Evolutionary conservation across 2,329 filamentous ascomycete genomes (phyloP).

Genomic region (Colletotrichum cereale): DNA sequence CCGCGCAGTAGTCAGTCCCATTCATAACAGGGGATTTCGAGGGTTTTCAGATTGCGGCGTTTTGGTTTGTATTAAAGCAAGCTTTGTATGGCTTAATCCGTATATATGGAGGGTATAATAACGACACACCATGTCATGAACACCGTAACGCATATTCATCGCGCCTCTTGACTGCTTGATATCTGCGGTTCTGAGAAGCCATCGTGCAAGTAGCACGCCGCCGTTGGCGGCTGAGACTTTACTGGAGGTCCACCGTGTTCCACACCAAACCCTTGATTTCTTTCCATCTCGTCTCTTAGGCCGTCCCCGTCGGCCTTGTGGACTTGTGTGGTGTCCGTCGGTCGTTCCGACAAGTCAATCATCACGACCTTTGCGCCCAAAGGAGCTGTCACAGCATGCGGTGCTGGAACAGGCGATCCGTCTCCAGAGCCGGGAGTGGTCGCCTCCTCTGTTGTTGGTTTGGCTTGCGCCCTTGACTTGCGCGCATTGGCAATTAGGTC

Average conservation of each 20-base stretch:
- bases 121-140: conserved; percentile 28
- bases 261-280: background rate
- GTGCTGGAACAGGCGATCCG: background rate
- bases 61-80: conserved; percentile 16
- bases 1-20: conserved; percentile 33
- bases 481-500: conserved; percentile 83
- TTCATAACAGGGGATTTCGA: background rate
- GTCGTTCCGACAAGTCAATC: conserved; percentile 11
- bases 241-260: background rate
- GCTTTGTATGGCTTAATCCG: conserved; percentile 10
- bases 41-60: conserved; percentile 12
- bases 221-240: conserved; percentile 11
- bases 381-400: background rate
- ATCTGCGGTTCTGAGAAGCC: conserved; percentile 34
- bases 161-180: conserved; percentile 32
- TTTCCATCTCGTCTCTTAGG: background rate
- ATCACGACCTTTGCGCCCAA: background rate
- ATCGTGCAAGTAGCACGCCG: conserved; percentile 29
- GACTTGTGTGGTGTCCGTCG: no score
- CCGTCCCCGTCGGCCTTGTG: background rate
- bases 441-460: conserved; percentile 45
- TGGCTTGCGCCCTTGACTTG: conserved; percentile 61
- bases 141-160: background rate
- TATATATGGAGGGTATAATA: conserved; percentile 18
- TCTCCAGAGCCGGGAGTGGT: background rate